Conservation (phyloP, 345 rosid species). For the Lepidium aucheri region DNA sequence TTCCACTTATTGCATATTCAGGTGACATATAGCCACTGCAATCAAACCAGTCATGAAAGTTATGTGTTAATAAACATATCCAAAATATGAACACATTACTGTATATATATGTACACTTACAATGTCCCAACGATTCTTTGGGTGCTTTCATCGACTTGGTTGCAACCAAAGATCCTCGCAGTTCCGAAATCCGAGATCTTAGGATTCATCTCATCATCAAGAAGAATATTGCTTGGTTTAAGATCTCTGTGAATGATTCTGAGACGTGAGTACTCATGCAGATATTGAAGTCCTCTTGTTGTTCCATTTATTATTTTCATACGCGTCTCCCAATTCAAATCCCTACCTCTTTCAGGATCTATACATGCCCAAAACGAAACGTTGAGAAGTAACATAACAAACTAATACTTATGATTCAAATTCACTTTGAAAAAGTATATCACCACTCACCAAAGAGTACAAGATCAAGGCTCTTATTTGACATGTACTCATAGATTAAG, state of each 20-base stretch:
- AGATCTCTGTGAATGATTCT: constrained; percentile 12
- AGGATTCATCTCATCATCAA: neutral
- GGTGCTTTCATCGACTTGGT: neutral
- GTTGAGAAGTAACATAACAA: neutral
- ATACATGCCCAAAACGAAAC: neutral
- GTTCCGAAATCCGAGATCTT: constrained; percentile 5
- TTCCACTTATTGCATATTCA: neutral
- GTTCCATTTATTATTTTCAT: neutral
- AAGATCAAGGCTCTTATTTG: constrained; percentile 8
- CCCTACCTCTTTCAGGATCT: neutral
- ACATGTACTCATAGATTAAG: constrained; percentile 12
- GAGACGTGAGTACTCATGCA: constrained; percentile 7
- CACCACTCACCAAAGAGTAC: constrained; percentile 1
- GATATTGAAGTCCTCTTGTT: constrained; percentile 6
- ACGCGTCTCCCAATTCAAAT: neutral
- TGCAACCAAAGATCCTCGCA: neutral
- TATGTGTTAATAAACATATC: too few relatives aligned
- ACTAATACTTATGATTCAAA: neutral
- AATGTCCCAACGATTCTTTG: constrained; percentile 3
- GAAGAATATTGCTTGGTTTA: neutral
- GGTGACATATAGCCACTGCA: neutral
- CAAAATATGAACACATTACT: neutral
- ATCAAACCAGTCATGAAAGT: neutral
- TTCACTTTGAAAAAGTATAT: neutral
- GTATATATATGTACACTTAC: neutral